Conservation (phyloP, 768 basidiomycete species). For the Tulasnella calospora region DNA sequence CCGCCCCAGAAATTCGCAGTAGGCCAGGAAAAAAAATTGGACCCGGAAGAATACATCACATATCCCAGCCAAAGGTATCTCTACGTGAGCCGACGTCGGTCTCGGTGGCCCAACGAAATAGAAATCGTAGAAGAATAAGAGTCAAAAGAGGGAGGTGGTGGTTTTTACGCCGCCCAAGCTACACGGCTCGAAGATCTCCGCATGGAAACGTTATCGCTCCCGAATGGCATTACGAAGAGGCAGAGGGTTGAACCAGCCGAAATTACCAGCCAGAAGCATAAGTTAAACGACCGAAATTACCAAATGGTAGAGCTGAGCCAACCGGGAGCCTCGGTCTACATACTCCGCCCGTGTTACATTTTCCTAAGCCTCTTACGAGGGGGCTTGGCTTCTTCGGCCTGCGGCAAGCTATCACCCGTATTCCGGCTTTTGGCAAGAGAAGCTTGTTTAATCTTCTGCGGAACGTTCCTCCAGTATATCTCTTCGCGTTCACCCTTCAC, state of each 20-base stretch:
- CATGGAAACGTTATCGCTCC: neutral
- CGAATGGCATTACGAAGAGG: neutral
- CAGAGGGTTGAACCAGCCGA: neutral
- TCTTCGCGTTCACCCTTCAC: conserved; percentile 61
- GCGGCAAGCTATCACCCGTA: neutral
- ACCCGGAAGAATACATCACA: neutral
- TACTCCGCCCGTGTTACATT: too few relatives aligned
- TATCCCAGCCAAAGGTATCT: neutral
- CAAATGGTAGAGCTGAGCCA: neutral
- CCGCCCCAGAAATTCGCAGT: neutral
- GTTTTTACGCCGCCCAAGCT: neutral
- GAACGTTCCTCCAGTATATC: conserved; percentile 76
- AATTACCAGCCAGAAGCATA: neutral
- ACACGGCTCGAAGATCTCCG: neutral
- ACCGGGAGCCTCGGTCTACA: neutral
- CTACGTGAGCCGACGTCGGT: too few relatives aligned
- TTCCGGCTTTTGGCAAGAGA: conserved; percentile 42
- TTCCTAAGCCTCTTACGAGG: conserved; percentile 18
- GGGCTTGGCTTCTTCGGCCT: neutral
- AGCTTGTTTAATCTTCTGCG: conserved; percentile 59
- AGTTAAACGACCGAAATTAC: neutral
- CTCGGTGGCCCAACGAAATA: neutral
- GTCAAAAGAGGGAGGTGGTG: neutral
- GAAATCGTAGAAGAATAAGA: neutral
- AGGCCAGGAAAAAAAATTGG: neutral